Evolutionary conservation across 148 eudicot genomes (phyloP), one percentile per base, ranked within the genome.

Genomic region (Fagopyrum tataricum): DNA sequence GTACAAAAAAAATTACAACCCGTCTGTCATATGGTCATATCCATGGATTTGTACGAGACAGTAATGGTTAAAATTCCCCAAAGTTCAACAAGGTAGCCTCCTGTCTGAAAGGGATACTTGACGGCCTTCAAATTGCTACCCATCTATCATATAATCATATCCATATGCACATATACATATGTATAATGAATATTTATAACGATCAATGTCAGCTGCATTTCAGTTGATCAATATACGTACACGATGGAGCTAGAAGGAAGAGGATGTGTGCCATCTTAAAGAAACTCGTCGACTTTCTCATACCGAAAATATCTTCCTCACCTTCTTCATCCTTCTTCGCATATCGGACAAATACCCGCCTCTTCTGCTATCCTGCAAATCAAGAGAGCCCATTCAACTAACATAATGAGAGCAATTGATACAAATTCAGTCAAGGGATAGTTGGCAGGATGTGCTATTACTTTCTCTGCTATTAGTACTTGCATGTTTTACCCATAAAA

Each of bases 241-340:
- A 44, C 17, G 7, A 11, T 24, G 7, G 41, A 49, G n/a, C 55
- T 49, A 4, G 55, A 49, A 49, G 37, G 37, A 31, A 31, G 37
- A 31, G 37, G 37, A 31, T 31, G 37, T 0, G 1, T 31, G 37
- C 37, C 37, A 31, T 31, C 1, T 31, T 31, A 31, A 31, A 31
- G 37, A 31, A 49, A 15, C 55, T 21, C 6, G 37, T 41, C 7
- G 13, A 44, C 55, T 23, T 40, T 41, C n/a, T 87, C 79, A 90
- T 64, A 83, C 93, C 46, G 87, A 67, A 79, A 79, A 85, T 79
- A 92, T 90, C 81, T 76, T 92, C 83, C 88, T 87, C 66, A 88
- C 91, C 86, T 88, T 88, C 90, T 88, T 92, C 79, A 85, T 81
- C 58, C 71, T 81, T 80, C 85, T 85, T 2, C 93, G 64, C 96